Base-by-base conservation (phyloP, 495 filamentous ascomycete species). In the Pseudoneurospora amorphoporcata region DNA sequence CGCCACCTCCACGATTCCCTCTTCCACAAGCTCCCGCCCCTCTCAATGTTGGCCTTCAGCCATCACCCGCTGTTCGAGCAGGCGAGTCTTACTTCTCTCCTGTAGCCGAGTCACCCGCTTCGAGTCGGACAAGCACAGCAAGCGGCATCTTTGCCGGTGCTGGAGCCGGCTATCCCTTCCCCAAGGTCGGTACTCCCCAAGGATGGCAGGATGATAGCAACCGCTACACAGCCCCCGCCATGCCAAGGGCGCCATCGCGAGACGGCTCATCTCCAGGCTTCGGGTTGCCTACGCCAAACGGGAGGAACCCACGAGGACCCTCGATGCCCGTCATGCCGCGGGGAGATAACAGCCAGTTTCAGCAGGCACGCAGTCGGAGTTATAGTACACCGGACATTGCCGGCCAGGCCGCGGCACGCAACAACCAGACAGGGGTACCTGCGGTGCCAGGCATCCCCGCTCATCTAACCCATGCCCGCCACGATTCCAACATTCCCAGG, bases 31-130 rank as follows among this genome's bases (percentile, higher is more conserved):
- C 83, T 32, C 81, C 83, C 32, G 85, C 88, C 9, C 81, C 87
- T 16, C 83, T 95, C 37, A 91, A 88, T 43, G 80, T 98, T 9
- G 91, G 68, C 3, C 38, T 32, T 58, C 78, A 73, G 61, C 78
- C 75, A 71, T 87, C 78, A 77, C 82, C 81, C 74, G 83, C 79
- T 84, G 86, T 71, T 82, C 90, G 76, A 45, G 77, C 70, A 19
- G 86, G 86, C 37, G 89, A 91, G 68, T 97, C 94, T 8, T 98
- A 97, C 79, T 99, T 99, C 80, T 98, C 95, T 1, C 95, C 95
- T 1, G 87, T 89, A 10, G 87, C 86, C 14, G 94, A 98, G 72
- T 94, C 94, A 2, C 94, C 95, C 23, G 88, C 86, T 14, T 96
- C 93, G 2, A 91, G 91, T 7, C 88, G 94, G 68, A 93, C 93